Evolutionary conservation across 257 asterid genomes (phyloP).

Genomic region (Fraxinus excelsior): DNA sequence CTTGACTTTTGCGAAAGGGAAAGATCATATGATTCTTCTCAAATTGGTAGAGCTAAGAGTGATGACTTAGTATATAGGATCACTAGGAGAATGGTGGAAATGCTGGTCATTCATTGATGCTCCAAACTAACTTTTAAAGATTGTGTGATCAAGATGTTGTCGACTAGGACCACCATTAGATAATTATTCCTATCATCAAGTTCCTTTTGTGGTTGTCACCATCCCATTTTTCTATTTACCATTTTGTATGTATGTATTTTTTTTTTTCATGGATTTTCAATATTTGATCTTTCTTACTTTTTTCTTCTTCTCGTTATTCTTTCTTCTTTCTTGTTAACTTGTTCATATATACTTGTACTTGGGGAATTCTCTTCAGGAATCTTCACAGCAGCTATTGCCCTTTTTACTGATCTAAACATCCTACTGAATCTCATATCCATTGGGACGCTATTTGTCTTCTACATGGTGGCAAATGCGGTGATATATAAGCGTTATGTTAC

Average conservation of each 20-base stretch:
- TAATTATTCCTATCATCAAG: slow-evolving; percentile 5
- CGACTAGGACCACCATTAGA: slow-evolving; percentile 14
- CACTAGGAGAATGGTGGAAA: slow-evolving; percentile 13
- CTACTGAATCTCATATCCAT: slow-evolving; percentile 72
- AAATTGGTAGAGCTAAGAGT: slow-evolving; percentile 20
- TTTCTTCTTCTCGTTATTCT: not conserved
- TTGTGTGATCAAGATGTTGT: slow-evolving; percentile 14
- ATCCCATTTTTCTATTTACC: not conserved
- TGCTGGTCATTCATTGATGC: slow-evolving; percentile 27
- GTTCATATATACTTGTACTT: not conserved
- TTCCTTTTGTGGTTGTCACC: slow-evolving; percentile 8
- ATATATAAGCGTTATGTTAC: slow-evolving; percentile 78
- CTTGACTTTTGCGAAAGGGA: slow-evolving; percentile 29
- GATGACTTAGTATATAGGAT: slow-evolving; percentile 17
- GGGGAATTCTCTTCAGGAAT: slow-evolving; percentile 50
- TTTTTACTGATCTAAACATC: slow-evolving; percentile 74
- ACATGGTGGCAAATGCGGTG: slow-evolving; percentile 92
- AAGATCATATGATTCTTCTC: slow-evolving; percentile 36
- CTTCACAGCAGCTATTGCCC: slow-evolving; percentile 80
- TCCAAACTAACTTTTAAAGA: slow-evolving; percentile 24
- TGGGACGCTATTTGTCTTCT: slow-evolving; percentile 89
- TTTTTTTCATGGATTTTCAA: not conserved
- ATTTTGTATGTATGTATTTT: not conserved
- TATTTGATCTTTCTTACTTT: not conserved
- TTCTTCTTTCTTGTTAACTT: not conserved